Percentiles rank a stretch among this genome's conserved stretches.
Evolutionary conservation across 2,329 filamentous ascomycete species (phyloP).

Genomic region (Cryphonectria carpinicola): DNA sequence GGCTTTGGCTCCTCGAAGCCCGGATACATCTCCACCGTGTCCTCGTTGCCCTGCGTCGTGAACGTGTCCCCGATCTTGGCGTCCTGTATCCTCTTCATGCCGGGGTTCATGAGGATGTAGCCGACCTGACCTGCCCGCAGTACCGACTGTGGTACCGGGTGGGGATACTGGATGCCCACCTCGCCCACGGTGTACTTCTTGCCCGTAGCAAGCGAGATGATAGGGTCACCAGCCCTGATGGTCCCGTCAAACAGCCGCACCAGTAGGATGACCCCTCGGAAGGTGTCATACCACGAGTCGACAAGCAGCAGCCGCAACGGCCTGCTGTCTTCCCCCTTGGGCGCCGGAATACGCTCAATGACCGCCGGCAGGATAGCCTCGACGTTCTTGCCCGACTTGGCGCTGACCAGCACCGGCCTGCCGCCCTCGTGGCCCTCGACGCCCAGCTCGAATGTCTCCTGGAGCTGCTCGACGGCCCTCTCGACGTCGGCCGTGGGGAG

Average conservation of each 20-base stretch:
- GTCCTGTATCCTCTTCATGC: conserved; percentile 96
- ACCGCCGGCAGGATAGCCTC: conserved; percentile 81
- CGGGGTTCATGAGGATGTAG: conserved; percentile 96
- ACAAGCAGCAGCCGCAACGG: conserved; percentile 86
- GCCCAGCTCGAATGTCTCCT: conserved; percentile 85
- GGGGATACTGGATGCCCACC: conserved; percentile 94
- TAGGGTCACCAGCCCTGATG: conserved; percentile 78
- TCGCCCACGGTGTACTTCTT: conserved; percentile 92
- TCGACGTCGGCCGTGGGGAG: conserved; percentile 86
- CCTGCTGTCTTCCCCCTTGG: conserved; percentile 71
- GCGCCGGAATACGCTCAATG: conserved; percentile 81
- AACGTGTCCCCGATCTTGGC: conserved; percentile 96
- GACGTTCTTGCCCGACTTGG: conserved; percentile 92
- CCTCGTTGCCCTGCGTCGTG: conserved; percentile 78
- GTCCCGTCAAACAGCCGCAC: conserved; percentile 90
- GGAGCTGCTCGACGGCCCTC: conserved; percentile 83
- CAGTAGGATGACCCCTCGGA: conserved; percentile 88
- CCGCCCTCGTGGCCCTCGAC: conserved; percentile 61
- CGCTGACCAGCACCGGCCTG: conserved; percentile 68
- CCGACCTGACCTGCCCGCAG: conserved; percentile 93
- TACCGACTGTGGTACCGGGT: conserved; percentile 77
- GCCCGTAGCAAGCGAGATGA: conserved; percentile 87
- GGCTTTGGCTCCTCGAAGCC: conserved; percentile 97
- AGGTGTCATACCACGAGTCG: conserved; percentile 98
- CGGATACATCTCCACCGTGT: conserved; percentile 76